Conservation (phyloP, 2,329 filamentous ascomycete genomes). For the Colletotrichum liriopes region DNA sequence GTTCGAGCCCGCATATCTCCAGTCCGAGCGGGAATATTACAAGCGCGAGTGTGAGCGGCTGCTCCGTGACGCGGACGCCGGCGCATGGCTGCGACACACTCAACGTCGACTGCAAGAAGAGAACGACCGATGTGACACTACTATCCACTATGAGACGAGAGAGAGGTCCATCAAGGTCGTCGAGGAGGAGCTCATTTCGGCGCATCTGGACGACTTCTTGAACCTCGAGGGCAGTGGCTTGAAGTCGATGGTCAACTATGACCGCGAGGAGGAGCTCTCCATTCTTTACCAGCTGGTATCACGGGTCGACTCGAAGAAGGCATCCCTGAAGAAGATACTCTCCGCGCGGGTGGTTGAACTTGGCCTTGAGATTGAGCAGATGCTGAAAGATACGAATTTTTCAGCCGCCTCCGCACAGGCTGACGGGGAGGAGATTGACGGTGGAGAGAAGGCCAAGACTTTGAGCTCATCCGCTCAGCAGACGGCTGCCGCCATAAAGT, state of each 20-base stretch:
- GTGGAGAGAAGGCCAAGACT: conserved; percentile 62
- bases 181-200: conserved; percentile 83
- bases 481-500: conserved; percentile 90
- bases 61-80: conserved; percentile 84
- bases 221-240: conserved; percentile 89
- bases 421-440: conserved; percentile 65
- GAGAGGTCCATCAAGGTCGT: conserved; percentile 83
- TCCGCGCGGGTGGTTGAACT: conserved; percentile 84
- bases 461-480: conserved; percentile 74
- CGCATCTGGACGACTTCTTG: conserved; percentile 86
- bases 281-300: conserved; percentile 86
- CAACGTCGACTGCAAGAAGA: conserved; percentile 85
- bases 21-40: conserved; percentile 82
- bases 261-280: conserved; percentile 83
- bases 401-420: conserved; percentile 56
- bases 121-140: conserved; percentile 85
- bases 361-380: conserved; percentile 86
- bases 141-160: conserved; percentile 81
- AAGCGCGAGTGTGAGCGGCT: conserved; percentile 80
- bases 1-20: conserved; percentile 86
- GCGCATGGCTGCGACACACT: conserved; percentile 85
- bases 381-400: conserved; percentile 70
- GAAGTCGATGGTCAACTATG: conserved; percentile 91
- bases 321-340: conserved; percentile 78
- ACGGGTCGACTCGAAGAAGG: conserved; percentile 83